Percentiles rank a stretch among this genome's conserved stretches.
These are phyloP conservation scores for Nothopassalora personata DNA, from an alignment of 2,329 filamentous ascomycete genomes.

Conservation along the genomic window DNA sequence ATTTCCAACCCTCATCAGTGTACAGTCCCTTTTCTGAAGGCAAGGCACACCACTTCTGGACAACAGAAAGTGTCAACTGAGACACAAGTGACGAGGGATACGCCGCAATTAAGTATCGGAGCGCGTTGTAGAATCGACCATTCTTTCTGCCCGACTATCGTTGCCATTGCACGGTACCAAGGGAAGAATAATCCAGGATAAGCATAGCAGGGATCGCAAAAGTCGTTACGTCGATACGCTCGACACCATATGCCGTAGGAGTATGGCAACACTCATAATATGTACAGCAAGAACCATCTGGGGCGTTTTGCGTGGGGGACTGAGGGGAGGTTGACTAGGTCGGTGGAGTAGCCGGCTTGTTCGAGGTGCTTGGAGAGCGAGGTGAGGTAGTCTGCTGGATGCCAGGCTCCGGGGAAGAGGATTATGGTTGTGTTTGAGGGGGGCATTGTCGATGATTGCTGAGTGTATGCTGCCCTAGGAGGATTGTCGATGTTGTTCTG, in stretches of 20 bases:
- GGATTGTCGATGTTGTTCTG: neutral
- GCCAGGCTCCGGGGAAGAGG: slow-evolving; percentile 29
- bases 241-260: no score
- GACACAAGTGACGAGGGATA: no score
- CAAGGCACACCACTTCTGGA: no score
- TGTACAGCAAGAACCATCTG: neutral
- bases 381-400: slow-evolving; percentile 9
- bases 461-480: neutral
- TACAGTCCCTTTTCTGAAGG: no score
- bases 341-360: slow-evolving; percentile 21
- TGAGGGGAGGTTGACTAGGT: slow-evolving; percentile 17
- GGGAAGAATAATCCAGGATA: no score
- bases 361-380: slow-evolving; percentile 18
- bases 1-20: neutral
- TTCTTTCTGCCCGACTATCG: no score
- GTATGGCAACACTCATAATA: neutral
- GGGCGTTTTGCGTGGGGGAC: slow-evolving; percentile 9
- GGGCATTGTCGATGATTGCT: neutral
- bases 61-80: no score
- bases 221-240: neutral
- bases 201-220: neutral
- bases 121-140: no score
- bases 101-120: no score
- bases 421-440: slow-evolving; percentile 23
- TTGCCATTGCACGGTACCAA: no score